Evolutionary conservation across 2,329 filamentous ascomycete genomes (phyloP).

Genomic region (Eurotiales sp.): DNA sequence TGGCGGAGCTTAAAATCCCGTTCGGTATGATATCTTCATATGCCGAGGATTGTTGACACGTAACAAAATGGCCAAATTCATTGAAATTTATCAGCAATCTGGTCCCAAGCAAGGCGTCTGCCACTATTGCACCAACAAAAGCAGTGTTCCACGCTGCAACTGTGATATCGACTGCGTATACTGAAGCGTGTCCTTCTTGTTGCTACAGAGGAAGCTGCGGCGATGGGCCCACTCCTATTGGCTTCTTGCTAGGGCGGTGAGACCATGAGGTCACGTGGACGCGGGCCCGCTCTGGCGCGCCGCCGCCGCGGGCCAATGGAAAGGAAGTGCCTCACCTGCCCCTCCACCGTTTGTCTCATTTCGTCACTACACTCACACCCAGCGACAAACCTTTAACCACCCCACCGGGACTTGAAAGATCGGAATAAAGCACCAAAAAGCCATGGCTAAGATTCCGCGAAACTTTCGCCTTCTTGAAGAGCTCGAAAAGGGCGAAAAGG

Average conservation of each 20-base stretch:
- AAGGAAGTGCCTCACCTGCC: slow-evolving; percentile 4
- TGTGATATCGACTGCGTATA: neutral
- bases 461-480: slow-evolving; percentile 97
- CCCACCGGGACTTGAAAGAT: too few relatives aligned
- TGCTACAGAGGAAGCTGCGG: slow-evolving; percentile 1
- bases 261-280: neutral
- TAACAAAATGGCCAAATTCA: neutral
- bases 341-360: slow-evolving; percentile 9
- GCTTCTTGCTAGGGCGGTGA: slow-evolving; percentile 1
- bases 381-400: neutral
- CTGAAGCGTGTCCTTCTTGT: slow-evolving; percentile 14
- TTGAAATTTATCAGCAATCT: neutral
- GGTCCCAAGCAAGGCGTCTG: neutral
- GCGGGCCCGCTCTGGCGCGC: neutral
- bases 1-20: slow-evolving; percentile 4
- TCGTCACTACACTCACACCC: neutral
- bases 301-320: slow-evolving; percentile 5
- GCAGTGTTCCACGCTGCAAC: neutral
- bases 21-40: neutral
- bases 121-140: neutral
- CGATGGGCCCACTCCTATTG: neutral
- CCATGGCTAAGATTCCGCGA: slow-evolving; percentile 76
- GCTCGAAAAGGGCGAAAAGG: slow-evolving; percentile 98
- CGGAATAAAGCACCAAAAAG: neutral
- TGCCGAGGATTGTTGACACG: neutral